Evolutionary conservation across 2,329 filamentous ascomycete genomes (phyloP).

Genomic region (Colletotrichum sp.): DNA sequence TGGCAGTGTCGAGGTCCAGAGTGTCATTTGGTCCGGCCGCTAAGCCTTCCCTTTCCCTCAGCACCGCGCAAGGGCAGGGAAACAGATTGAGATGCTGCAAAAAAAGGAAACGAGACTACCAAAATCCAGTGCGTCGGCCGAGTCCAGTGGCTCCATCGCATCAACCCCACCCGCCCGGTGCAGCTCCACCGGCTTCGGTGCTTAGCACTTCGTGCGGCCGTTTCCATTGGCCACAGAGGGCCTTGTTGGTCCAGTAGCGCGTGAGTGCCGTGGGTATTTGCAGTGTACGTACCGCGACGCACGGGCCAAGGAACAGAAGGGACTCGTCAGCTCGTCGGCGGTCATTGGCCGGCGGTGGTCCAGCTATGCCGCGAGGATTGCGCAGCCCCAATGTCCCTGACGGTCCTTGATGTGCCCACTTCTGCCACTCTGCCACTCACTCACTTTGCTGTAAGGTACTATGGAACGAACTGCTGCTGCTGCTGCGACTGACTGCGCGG

Average conservation of each 20-base stretch:
- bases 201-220: background rate
- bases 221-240: background rate
- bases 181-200: background rate
- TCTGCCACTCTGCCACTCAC: background rate
- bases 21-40: background rate
- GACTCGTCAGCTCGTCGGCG: conserved; percentile 38
- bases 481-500: background rate
- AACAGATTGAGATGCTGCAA: background rate
- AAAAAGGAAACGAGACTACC: background rate
- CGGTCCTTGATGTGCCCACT: background rate
- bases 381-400: conserved; percentile 9
- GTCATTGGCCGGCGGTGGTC: conserved; percentile 30
- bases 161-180: background rate
- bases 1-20: background rate
- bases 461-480: background rate
- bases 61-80: background rate
- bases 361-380: background rate
- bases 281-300: background rate
- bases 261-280: background rate
- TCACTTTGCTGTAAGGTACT: background rate
- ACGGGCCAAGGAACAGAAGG: conserved; percentile 19
- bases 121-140: background rate
- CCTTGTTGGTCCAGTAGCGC: background rate
- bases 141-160: background rate
- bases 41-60: background rate